phyloP scores from a whole-genome alignment of 2,329 filamentous ascomycete species.

The Endocalyx cinctus region DNA sequence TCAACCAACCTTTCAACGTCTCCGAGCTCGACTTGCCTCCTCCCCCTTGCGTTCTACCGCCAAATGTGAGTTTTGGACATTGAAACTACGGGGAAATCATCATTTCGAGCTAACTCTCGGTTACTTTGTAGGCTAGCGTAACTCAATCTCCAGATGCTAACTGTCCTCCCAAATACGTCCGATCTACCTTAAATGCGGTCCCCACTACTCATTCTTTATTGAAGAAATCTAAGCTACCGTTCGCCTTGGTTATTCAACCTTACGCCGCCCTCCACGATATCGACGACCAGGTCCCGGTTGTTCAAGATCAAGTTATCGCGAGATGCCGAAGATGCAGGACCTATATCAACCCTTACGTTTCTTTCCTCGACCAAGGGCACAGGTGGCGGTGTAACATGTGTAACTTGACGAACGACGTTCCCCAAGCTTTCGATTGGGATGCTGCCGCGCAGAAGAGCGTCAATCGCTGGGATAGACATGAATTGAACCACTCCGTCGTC shows the following conservation, averaged over 20 bases:
- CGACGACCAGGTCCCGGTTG: constrained; percentile 84
- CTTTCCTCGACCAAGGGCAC: constrained; percentile 94
- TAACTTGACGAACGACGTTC: constrained; percentile 96
- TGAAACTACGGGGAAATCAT: no score
- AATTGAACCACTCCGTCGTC: constrained; percentile 93
- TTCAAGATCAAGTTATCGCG: constrained; percentile 96
- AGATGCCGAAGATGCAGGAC: constrained; percentile 92
- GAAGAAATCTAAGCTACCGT: constrained; percentile 95
- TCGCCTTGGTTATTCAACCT: constrained; percentile 92
- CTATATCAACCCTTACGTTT: constrained; percentile 97
- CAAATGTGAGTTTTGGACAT: constrained; percentile 66
- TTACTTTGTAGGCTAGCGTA: constrained; percentile 74
- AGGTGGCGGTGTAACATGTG: constrained; percentile 99
- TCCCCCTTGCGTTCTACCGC: constrained; percentile 83
- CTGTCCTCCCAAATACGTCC: constrained; percentile 88
- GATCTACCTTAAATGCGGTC: constrained; percentile 90
- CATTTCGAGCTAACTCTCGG: no score
- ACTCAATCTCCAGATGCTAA: constrained; percentile 89
- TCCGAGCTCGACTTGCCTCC: constrained; percentile 87
- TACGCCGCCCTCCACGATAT: constrained; percentile 90
- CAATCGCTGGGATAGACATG: constrained; percentile 85
- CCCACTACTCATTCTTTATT: constrained; percentile 88
- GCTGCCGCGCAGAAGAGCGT: constrained; percentile 83
- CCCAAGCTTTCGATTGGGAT: constrained; percentile 99
- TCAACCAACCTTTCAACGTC: constrained; percentile 91